These are phyloP conservation scores for Candida odintsovae DNA, from an alignment of 805 yeast species.

Conservation along the genomic window DNA sequence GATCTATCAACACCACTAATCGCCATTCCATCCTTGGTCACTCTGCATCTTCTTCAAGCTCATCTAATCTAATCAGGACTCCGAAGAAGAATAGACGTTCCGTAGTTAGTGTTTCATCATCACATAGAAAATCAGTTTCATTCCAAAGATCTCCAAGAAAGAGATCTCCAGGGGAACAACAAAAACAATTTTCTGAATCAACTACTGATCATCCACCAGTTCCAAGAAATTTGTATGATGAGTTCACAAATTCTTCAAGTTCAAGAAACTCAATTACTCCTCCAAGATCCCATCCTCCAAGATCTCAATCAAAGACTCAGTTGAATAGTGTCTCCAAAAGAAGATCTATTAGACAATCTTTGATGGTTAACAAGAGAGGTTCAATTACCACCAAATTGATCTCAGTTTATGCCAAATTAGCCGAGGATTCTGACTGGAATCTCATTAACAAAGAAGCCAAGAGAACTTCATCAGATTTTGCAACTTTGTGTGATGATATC, in stretches of 20 bases:
- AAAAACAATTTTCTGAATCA: slow-evolving; percentile 9
- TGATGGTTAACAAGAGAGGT: slow-evolving; percentile 48
- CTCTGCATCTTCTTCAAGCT: slow-evolving; percentile 10
- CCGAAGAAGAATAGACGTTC: slow-evolving; percentile 36
- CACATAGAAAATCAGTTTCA: slow-evolving; percentile 44
- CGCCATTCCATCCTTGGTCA: neutral
- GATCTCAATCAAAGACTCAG: slow-evolving; percentile 6
- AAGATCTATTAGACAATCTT: slow-evolving; percentile 31
- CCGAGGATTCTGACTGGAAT: slow-evolving; percentile 58
- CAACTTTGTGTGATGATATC: slow-evolving; percentile 68
- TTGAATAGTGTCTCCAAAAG: slow-evolving; percentile 13
- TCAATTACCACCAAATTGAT: slow-evolving; percentile 67
- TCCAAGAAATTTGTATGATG: slow-evolving; percentile 18
- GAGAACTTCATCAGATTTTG: slow-evolving; percentile 74
- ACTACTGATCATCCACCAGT: slow-evolving; percentile 18
- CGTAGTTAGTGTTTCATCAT: slow-evolving; percentile 40
- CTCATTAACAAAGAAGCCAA: slow-evolving; percentile 66
- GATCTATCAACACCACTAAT: slow-evolving; percentile 19
- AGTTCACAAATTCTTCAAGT: slow-evolving; percentile 6
- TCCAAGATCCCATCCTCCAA: neutral
- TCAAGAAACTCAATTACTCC: slow-evolving; percentile 2
- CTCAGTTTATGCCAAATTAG: slow-evolving; percentile 66
- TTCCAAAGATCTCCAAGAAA: slow-evolving; percentile 27
- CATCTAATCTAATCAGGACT: slow-evolving; percentile 9
- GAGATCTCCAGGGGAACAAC: slow-evolving; percentile 20